A percentile compares a stretch with the other conserved stretches of the same genome.
Evolutionary conservation across 371 early-diverging fungal species (phyloP).

Genomic region (Mortierella polycephala): DNA sequence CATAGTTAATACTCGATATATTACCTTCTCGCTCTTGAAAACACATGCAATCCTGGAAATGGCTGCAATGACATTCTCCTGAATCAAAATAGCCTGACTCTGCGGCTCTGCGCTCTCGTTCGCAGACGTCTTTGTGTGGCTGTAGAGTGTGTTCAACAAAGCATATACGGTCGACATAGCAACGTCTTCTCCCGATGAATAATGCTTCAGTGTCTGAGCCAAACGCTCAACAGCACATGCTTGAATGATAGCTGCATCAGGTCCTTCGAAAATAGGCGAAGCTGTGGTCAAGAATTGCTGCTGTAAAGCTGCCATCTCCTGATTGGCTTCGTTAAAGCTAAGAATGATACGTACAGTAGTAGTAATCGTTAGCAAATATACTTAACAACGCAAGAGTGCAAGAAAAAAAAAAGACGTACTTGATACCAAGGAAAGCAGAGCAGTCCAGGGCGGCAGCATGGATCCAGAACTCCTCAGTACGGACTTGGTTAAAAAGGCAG

Average conservation of each 20-base stretch:
- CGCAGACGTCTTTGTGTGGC: constrained; percentile 43
- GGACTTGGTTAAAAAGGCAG: constrained; percentile 63
- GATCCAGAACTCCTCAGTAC: constrained; percentile 61
- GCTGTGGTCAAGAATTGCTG: constrained; percentile 72
- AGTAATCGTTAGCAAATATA: not conserved
- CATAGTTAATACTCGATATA: not conserved
- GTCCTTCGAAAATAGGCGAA: constrained; percentile 66
- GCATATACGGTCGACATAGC: constrained; percentile 68
- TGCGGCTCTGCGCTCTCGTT: constrained; percentile 42
- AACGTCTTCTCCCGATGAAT: constrained; percentile 51
- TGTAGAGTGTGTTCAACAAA: constrained; percentile 61
- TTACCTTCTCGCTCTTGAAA: constrained; percentile 67
- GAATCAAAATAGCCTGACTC: constrained; percentile 63
- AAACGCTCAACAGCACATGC: constrained; percentile 66
- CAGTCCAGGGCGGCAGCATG: constrained; percentile 69
- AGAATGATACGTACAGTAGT: constrained; percentile 48
- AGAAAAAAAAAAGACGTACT: constrained; percentile 53
- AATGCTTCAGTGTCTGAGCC: constrained; percentile 65
- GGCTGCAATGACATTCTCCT: constrained; percentile 66
- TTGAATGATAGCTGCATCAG: constrained; percentile 56
- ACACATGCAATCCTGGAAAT: constrained; percentile 75
- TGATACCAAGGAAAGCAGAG: constrained; percentile 66
- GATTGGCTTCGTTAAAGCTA: constrained; percentile 60
- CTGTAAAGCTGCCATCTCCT: constrained; percentile 64
- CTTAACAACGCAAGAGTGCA: not conserved